Evolutionary conservation across 352 stramenopile genomes (phyloP).

Genomic region (Pythium brassicae): DNA sequence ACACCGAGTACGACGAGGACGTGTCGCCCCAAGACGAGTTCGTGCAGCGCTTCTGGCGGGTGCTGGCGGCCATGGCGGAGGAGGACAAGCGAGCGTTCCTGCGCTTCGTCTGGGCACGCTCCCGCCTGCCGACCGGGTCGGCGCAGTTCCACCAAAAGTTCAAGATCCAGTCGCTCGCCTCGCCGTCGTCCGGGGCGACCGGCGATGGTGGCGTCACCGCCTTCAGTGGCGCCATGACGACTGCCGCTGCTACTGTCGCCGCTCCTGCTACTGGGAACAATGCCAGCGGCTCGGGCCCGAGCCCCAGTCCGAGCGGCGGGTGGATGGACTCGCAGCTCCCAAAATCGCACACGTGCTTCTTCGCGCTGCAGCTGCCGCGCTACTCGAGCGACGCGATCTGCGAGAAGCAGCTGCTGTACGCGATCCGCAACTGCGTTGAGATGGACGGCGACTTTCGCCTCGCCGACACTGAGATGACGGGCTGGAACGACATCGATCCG

Average conservation of each 20-base stretch:
- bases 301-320: background rate
- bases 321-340: slow-evolving; percentile 65
- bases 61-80: slow-evolving; percentile 51
- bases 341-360: slow-evolving; percentile 89
- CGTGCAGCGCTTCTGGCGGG: slow-evolving; percentile 76
- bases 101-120: slow-evolving; percentile 80
- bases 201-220: background rate
- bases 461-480: slow-evolving; percentile 53
- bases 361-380: slow-evolving; percentile 70
- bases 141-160: slow-evolving; percentile 82
- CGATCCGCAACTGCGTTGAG: slow-evolving; percentile 82
- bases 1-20: slow-evolving; percentile 85
- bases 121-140: slow-evolving; percentile 49
- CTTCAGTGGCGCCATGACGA: background rate
- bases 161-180: slow-evolving; percentile 73
- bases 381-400: slow-evolving; percentile 80
- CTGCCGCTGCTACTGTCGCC: too few relatives aligned
- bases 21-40: slow-evolving; percentile 55
- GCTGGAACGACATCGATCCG: slow-evolving; percentile 8
- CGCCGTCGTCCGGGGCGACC: slow-evolving; percentile 1
- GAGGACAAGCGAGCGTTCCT: slow-evolving; percentile 74
- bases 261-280: background rate
- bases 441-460: slow-evolving; percentile 88
- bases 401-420: slow-evolving; percentile 65
- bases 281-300: background rate